Evolutionary conservation across 768 basidiomycete genomes (phyloP), one percentile per base, ranked within the genome.

Genomic region (Naganishia onofrii): DNA sequence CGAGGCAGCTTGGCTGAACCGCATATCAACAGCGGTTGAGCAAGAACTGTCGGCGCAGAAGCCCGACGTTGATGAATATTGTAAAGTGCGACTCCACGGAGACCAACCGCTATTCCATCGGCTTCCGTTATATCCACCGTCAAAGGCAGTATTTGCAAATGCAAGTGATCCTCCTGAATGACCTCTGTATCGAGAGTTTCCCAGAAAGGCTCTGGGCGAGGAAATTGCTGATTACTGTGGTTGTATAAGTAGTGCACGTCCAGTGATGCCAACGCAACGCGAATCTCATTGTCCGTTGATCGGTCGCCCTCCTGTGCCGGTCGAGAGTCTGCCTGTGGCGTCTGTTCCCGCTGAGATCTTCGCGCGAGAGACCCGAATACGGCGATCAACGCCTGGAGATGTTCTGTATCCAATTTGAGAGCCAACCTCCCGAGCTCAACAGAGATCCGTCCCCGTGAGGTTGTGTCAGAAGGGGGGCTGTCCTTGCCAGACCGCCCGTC

Each of bases 401-500:
- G 79, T 58, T 87, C 85, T 36, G 85, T 85, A 34, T 75, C 44
- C 68, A 69, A 21, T 54, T 73, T 58, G n/a, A 66, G 57, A 13
- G 57, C 58, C 26, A 38, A 38, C 46, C 55, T 67, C 7, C 38
- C 53, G 0, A 74, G 71, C 66, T 76, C 72, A 34, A 76, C 70
- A 19, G 19, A 7, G 58, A 53, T 51, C 13, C 21, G 38, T 42
- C 65, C 42, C 23, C 60, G 72, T 1, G 73, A 71, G 23, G 64
- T 70, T 23, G 70, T 29, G 17, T 51, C 58, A 52, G 72, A 60
- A 4, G 72, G 42, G 21, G 75, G 72, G 12, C 88, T 88, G 26
- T 89, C 73, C 4, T 89, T 89, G 74, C 90, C 92, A 73, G 89
- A 85, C 77, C 92, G 9, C 36, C 6, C 26, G 23, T 26, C 42